Percentiles rank a stretch among this genome's conserved stretches.
These are phyloP conservation scores for Linnemannia elongata DNA, from an alignment of 192 early-diverging fungal genomes.

Conservation along the genomic window DNA sequence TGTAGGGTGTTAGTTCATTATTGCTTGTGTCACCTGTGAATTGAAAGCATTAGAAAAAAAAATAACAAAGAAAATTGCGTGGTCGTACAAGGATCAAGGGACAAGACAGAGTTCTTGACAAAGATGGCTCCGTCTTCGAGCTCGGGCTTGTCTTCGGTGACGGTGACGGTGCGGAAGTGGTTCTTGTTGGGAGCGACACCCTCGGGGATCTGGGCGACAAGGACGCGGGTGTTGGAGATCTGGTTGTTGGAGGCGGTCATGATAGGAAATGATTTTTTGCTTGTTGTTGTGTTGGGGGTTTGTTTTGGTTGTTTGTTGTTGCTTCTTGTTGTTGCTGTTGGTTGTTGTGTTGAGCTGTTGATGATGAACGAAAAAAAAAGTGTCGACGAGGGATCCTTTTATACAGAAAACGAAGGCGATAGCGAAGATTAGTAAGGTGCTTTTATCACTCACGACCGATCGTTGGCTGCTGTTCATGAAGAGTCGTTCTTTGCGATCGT, in stretches of 20 bases:
- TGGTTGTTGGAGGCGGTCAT: conserved; percentile 8
- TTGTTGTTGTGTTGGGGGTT: background rate
- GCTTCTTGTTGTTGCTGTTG: conserved; percentile 6
- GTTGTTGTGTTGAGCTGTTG: background rate
- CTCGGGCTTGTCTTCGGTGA: conserved; percentile 14
- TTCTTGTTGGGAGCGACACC: background rate
- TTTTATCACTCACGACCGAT: background rate
- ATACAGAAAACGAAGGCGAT: background rate
- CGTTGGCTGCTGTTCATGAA: background rate
- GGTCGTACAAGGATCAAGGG: conserved; percentile 30
- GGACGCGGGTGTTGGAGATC: conserved; percentile 36
- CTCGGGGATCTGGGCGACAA: conserved; percentile 9
- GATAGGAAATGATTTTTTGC: background rate
- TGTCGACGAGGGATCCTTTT: background rate
- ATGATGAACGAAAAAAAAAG: background rate
- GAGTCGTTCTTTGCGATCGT: background rate
- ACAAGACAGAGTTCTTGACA: conserved; percentile 12
- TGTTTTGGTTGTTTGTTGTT: background rate
- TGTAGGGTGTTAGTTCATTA: background rate
- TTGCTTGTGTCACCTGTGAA: background rate
- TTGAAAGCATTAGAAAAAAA: background rate
- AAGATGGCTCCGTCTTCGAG: conserved; percentile 40
- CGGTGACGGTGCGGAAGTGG: conserved; percentile 13
- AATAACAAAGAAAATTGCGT: background rate
- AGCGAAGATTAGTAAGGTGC: background rate